Conservation (phyloP, 768 basidiomycete genomes). For the Cubamyces lactineus region DNA sequence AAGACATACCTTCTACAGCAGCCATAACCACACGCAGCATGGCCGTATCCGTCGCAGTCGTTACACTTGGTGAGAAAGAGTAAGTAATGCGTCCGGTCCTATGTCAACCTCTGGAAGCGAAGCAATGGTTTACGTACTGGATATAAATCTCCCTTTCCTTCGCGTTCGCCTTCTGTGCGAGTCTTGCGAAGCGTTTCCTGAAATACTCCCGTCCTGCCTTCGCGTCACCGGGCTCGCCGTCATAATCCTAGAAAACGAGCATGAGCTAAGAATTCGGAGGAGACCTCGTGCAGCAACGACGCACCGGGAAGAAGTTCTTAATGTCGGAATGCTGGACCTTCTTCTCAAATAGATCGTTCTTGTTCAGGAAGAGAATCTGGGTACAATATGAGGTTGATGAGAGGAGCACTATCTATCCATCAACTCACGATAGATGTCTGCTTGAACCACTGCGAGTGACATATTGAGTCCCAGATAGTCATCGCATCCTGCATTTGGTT, state of each 20-base stretch:
- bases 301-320: conserved; percentile 85
- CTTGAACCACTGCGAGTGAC: conserved; percentile 97
- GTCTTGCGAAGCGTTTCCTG: conserved; percentile 77
- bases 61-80: conserved; percentile 55
- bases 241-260: conserved; percentile 64
- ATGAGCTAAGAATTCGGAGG: too few relatives aligned
- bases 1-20: conserved; percentile 83
- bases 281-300: conserved; percentile 26
- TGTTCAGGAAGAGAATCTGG: conserved; percentile 91
- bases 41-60: conserved; percentile 89
- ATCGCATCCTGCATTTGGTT: conserved; percentile 99
- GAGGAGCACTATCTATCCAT: background rate
- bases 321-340: conserved; percentile 85
- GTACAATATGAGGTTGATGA: conserved; percentile 2
- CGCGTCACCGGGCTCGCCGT: conserved; percentile 74
- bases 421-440: conserved; percentile 83
- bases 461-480: conserved; percentile 99
- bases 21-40: conserved; percentile 92
- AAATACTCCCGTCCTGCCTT: conserved; percentile 88
- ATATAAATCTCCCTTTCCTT: conserved; percentile 92
- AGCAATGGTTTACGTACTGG: conserved; percentile 63
- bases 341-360: conserved; percentile 89
- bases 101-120: conserved; percentile 3
- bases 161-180: conserved; percentile 85
- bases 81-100: conserved; percentile 21